Base-by-base conservation (phyloP, 2,329 filamentous ascomycete genomes). In the Tolypocladium tropicale region DNA sequence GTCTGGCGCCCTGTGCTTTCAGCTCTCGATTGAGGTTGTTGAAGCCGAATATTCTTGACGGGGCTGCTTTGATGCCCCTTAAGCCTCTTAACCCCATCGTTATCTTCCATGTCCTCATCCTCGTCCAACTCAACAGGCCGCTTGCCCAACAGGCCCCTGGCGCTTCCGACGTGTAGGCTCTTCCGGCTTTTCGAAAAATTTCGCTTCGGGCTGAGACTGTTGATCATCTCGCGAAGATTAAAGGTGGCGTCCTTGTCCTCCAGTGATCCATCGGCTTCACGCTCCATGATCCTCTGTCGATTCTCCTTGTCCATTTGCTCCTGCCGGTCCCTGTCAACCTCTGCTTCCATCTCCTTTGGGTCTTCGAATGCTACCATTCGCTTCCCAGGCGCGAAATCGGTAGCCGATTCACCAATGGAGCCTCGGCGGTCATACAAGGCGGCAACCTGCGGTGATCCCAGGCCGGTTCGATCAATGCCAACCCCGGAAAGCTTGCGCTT, bases 201-300 rank as follows among this genome's bases (percentile, higher is more conserved):
- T 68, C 90, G 89, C 70, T 88, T 89, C 0, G 89, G 89, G 28
- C 87, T 90, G 59, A 93, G 76, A 56, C 83, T 88, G 58, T 87
- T 80, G 58, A 93, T 93, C 81, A 90, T 86, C 60, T 90, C 86
- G 59, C 83, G 87, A 48, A 93, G 72, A 59, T 83, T 89, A 37
- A 84, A 70, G 0, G 86, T 88, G 3, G 75, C 76, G 60, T 89
- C 86, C 51, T 76, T 79, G 36, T 84, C 81, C 37, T 80, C 78
- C 32, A 74, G 71, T 7, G 59, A 59, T 12, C 62, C 64, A 21
- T 67, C 70, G 53, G 72, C 75, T 62, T 81, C 79, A 34, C 78
- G 75, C 62, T 83, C 77, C 23, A 81, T 71, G 49, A 81, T 78
- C 52, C 72, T 77, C n/a, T 79, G 76, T 11, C 77, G 75, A 63